These are phyloP conservation scores for Pseudogymnoascus sp. DNA, from an alignment of 2,329 filamentous ascomycete species.

Conservation along the genomic window DNA sequence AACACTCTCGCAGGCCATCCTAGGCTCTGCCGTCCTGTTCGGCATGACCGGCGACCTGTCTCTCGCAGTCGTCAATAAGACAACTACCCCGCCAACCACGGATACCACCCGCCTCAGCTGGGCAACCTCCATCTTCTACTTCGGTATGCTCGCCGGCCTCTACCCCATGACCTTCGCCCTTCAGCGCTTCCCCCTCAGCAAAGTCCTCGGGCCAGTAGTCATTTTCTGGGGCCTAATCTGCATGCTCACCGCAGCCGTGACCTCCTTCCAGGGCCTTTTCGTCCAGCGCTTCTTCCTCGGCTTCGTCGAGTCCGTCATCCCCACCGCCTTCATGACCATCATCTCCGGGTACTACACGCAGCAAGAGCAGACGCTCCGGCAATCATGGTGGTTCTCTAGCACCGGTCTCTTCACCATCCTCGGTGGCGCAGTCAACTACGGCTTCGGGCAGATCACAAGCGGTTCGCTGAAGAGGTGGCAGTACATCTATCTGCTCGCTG, in stretches of 20 bases:
- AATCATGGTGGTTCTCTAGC: slow-evolving; percentile 59
- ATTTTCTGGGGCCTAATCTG: slow-evolving; percentile 60
- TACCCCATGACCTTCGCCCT: slow-evolving; percentile 66
- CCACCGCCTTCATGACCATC: slow-evolving; percentile 59
- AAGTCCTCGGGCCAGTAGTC: slow-evolving; percentile 54
- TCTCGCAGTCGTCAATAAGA: slow-evolving; percentile 46
- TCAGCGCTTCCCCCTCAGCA: slow-evolving; percentile 59
- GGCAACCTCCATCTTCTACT: slow-evolving; percentile 75
- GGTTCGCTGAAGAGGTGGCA: slow-evolving; percentile 55
- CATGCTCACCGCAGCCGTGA: slow-evolving; percentile 61
- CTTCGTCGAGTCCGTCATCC: slow-evolving; percentile 56
- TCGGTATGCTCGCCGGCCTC: slow-evolving; percentile 66
- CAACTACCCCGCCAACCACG: slow-evolving; percentile 43
- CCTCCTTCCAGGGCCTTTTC: slow-evolving; percentile 54
- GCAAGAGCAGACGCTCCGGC: slow-evolving; percentile 53
- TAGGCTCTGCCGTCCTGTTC: slow-evolving; percentile 59
- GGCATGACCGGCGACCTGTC: slow-evolving; percentile 65
- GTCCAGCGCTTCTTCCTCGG: slow-evolving; percentile 57
- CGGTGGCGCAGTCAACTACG: slow-evolving; percentile 58
- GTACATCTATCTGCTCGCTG: slow-evolving; percentile 62
- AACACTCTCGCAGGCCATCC: slow-evolving; percentile 47
- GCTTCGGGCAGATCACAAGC: slow-evolving; percentile 52
- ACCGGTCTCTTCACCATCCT: slow-evolving; percentile 49
- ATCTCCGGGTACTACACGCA: slow-evolving; percentile 58
- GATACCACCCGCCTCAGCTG: slow-evolving; percentile 63